A percentile compares a stretch with the other conserved stretches of the same genome.
These are phyloP conservation scores for Xylaria venustula DNA, from an alignment of 495 filamentous ascomycete species.

Conservation along the genomic window DNA sequence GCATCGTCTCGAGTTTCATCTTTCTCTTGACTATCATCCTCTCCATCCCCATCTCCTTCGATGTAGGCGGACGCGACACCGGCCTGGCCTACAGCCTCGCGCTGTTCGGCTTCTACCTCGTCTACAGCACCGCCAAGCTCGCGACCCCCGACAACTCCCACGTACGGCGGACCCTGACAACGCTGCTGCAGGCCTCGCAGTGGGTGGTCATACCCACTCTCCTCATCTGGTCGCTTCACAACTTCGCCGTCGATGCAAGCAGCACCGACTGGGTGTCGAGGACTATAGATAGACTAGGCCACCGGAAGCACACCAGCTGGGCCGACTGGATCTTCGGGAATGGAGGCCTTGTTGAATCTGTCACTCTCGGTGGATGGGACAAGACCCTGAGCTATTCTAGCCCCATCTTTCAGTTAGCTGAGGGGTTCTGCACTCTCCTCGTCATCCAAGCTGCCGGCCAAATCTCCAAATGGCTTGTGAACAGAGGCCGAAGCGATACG, in stretches of 20 bases:
- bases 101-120: constrained; percentile 83
- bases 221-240: constrained; percentile 90
- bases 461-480: constrained; percentile 94
- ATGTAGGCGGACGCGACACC: constrained; percentile 92
- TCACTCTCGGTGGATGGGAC: constrained; percentile 86
- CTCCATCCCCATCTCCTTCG: constrained; percentile 92
- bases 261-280: constrained; percentile 75
- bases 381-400: constrained; percentile 86
- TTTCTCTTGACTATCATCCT: constrained; percentile 88
- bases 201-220: constrained; percentile 79
- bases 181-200: constrained; percentile 69
- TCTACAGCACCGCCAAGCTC: constrained; percentile 77
- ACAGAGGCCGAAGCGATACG: constrained; percentile 83
- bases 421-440: constrained; percentile 93
- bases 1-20: constrained; percentile 66
- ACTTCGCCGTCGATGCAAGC: constrained; percentile 84
- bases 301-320: constrained; percentile 61
- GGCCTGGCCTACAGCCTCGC: constrained; percentile 89
- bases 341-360: constrained; percentile 71
- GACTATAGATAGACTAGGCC: constrained; percentile 62
- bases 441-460: constrained; percentile 94
- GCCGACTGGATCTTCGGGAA: constrained; percentile 82
- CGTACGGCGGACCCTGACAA: constrained; percentile 66
- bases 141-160: constrained; percentile 77
- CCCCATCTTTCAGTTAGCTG: constrained; percentile 90